phyloP scores from a whole-genome alignment of 257 asterid genomes.

The Gentiana straminea region DNA sequence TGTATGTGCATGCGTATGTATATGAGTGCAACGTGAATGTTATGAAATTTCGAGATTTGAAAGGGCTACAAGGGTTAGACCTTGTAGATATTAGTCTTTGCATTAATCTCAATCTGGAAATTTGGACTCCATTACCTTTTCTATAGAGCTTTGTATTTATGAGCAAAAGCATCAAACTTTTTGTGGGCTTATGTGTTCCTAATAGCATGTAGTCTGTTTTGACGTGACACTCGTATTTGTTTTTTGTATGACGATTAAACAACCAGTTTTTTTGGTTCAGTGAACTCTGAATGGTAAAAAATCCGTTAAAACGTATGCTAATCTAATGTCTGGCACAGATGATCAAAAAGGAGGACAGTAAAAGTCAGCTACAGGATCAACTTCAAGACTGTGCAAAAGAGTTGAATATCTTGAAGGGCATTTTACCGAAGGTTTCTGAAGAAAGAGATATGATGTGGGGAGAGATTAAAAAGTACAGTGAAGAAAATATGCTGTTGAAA shows the following conservation, averaged over 20 bases:
- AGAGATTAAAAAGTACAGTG: constrained; percentile 63
- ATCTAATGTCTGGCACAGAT: constrained; percentile 25
- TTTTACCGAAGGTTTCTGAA: constrained; percentile 69
- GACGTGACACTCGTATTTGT: background rate
- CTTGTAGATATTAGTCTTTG: too few species aligned
- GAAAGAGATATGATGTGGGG: constrained; percentile 93
- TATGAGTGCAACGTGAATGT: too few species aligned
- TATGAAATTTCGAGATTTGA: too few species aligned
- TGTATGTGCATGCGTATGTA: too few species aligned
- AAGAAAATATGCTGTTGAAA: constrained; percentile 68
- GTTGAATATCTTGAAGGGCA: constrained; percentile 51
- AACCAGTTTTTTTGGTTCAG: background rate
- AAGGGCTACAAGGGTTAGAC: too few species aligned
- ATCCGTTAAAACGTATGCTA: background rate
- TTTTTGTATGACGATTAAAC: background rate
- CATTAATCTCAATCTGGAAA: too few species aligned
- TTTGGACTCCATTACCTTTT: too few species aligned
- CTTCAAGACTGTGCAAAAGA: constrained; percentile 79
- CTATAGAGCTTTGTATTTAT: too few species aligned
- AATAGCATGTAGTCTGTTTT: too few species aligned
- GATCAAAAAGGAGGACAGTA: constrained; percentile 72
- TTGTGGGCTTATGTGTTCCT: too few species aligned
- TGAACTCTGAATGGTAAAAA: background rate
- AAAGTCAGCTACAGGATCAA: constrained; percentile 54
- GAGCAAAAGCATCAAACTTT: too few species aligned